Evolutionary conservation across 164 flowering plant genomes (phyloP).

Genomic region (Liquidambar formosana): DNA sequence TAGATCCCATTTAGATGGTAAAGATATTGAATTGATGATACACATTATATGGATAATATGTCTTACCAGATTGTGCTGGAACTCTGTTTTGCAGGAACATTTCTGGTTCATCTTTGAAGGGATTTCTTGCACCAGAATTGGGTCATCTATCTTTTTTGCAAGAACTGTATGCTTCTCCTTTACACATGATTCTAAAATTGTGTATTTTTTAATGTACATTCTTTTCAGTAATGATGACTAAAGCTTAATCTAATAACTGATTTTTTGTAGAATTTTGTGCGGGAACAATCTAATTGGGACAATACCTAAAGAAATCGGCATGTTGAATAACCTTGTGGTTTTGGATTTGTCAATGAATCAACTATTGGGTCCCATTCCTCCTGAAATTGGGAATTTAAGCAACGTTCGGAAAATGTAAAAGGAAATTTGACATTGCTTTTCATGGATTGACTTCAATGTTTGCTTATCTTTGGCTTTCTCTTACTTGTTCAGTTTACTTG

Average conservation of each 20-base stretch:
- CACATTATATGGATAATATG: slow-evolving; percentile 2
- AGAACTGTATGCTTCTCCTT: slow-evolving; percentile 58
- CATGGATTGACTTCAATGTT: slow-evolving; percentile 5
- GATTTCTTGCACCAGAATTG: slow-evolving; percentile 80
- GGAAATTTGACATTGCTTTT: slow-evolving; percentile 2
- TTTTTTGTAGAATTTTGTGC: slow-evolving; percentile 58
- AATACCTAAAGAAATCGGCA: slow-evolving; percentile 77
- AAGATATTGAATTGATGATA: not conserved
- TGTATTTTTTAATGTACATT: not conserved
- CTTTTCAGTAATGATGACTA: not conserved
- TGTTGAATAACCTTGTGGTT: slow-evolving; percentile 57
- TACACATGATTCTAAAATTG: not conserved
- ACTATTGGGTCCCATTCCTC: slow-evolving; percentile 81
- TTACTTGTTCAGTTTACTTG: slow-evolving; percentile 3
- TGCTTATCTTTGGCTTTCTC: not conserved
- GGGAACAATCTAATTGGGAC: slow-evolving; percentile 70
- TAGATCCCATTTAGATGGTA: not conserved
- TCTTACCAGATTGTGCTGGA: not conserved
- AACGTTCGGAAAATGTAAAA: slow-evolving; percentile 58
- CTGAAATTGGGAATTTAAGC: slow-evolving; percentile 63
- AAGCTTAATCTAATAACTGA: not conserved
- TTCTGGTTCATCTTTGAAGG: slow-evolving; percentile 54
- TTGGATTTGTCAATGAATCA: slow-evolving; percentile 87
- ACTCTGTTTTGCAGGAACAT: slow-evolving; percentile 63
- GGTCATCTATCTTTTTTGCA: slow-evolving; percentile 58